phyloP scores from a whole-genome alignment of 73 alveolate species.

The Paramecium tetraurelia region DNA sequence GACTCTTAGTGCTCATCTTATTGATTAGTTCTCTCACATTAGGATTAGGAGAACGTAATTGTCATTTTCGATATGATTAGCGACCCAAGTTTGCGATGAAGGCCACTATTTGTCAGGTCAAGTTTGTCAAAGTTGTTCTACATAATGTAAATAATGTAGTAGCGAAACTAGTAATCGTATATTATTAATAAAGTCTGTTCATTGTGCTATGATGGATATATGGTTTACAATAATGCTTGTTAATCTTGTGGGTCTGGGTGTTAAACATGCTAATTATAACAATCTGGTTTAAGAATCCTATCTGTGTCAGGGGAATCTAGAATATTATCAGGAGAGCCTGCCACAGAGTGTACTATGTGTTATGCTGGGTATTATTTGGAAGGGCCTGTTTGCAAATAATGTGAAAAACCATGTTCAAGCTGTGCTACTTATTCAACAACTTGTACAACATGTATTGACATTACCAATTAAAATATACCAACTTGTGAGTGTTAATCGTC shows the following conservation, averaged over 20 bases:
- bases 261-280: too few species aligned
- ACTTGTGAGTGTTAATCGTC: neutral
- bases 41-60: neutral
- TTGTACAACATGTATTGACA: neutral
- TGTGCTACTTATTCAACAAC: neutral
- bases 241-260: neutral
- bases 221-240: neutral
- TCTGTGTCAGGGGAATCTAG: neutral
- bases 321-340: too few species aligned
- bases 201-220: neutral
- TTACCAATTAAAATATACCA: neutral
- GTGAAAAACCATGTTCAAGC: neutral
- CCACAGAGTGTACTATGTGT: neutral
- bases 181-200: neutral
- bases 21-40: neutral
- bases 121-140: neutral
- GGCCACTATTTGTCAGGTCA: neutral
- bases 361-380: neutral
- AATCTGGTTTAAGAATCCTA: neutral
- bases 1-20: neutral
- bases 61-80: neutral
- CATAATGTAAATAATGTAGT: neutral
- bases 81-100: neutral
- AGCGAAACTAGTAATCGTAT: neutral
- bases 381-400: neutral